Conservation (phyloP, 371 early-diverging fungal genomes). For the Paraphysoderma sedebokerense region DNA sequence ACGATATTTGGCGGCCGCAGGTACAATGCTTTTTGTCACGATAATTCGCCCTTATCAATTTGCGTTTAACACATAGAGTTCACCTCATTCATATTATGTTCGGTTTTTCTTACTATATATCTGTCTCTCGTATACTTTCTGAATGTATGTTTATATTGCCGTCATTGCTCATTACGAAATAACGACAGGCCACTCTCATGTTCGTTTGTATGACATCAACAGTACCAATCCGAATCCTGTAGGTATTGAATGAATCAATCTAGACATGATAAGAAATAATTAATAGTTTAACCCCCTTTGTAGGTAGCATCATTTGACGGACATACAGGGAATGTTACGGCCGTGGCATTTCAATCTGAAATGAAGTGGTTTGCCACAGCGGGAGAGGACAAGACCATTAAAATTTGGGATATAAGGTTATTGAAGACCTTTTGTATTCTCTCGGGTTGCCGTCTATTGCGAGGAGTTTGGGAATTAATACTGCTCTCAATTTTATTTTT, state of each 20-base stretch:
- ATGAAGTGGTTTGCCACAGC: constrained; percentile 86
- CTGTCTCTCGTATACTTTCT: too few relatives aligned
- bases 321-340: constrained; percentile 78
- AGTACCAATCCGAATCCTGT: constrained; percentile 60
- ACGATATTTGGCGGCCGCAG: constrained; percentile 79
- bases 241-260: constrained; percentile 9
- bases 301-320: constrained; percentile 65
- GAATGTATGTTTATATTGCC: too few relatives aligned
- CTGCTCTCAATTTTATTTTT: neutral
- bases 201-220: constrained; percentile 69
- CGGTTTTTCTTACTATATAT: constrained; percentile 6
- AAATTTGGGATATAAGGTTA: constrained; percentile 68
- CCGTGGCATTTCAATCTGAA: constrained; percentile 80
- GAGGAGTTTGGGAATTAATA: neutral
- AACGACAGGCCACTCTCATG: constrained; percentile 55
- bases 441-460: neutral
- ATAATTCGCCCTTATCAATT: neutral
- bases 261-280: neutral
- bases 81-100: neutral
- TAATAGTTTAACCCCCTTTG: neutral
- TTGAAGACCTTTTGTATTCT: neutral
- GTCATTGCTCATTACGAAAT: too few relatives aligned
- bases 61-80: neutral
- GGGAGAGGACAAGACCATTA: constrained; percentile 83
- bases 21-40: constrained; percentile 17